Evolutionary conservation across 768 basidiomycete genomes (phyloP), one percentile per base, ranked within the genome.

Genomic region (Amanita polypyramis): DNA sequence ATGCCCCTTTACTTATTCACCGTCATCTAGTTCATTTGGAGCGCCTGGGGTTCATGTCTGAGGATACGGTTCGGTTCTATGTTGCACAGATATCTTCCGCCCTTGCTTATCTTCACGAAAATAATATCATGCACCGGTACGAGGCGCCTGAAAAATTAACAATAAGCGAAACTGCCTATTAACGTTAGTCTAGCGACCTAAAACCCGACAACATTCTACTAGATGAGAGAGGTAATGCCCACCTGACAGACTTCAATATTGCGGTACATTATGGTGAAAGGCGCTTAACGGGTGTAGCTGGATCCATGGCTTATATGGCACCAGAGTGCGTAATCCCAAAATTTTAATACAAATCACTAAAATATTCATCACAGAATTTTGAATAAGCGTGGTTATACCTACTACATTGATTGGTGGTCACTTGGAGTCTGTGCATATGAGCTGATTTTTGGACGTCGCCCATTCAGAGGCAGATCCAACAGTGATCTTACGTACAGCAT

Each of bases 251-350:
- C 62, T 96, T 99, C 67, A 99, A 99, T 63, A 99, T 99, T 50
- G 95, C 95, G 12, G 92, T 98, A 5, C 95, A 99, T 64, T 98
- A 88, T 60, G 80, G 84, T 4, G 92, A 96, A 49, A 76, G 88
- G 48, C 77, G 85, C 50, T 67, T 92, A 29, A 93, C 87, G 10
- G 92, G 93, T 19, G 87, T 99, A 0, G 95, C 95, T 19, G 95
- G 95, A 7, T 95, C 91, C 44, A 95, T 98, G 94, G 95, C 95
- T 2, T 99, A 99, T 63, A 99, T 99, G 95, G 94, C 85, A 35
- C 85, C 84, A 2, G 82, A 86, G 79, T 83, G 59, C 47, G 74
- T 63, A 37, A 33, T 41, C 49, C 34, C 2, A 27, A 38, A 33
- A 37, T 15, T 39, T 25, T 43, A 23, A 51, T 51, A 7, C 20